Percentiles rank a stretch among this genome's conserved stretches.
These are phyloP conservation scores for Desmodesmus armatus DNA, from an alignment of 139 green algal genomes.

Conservation along the genomic window DNA sequence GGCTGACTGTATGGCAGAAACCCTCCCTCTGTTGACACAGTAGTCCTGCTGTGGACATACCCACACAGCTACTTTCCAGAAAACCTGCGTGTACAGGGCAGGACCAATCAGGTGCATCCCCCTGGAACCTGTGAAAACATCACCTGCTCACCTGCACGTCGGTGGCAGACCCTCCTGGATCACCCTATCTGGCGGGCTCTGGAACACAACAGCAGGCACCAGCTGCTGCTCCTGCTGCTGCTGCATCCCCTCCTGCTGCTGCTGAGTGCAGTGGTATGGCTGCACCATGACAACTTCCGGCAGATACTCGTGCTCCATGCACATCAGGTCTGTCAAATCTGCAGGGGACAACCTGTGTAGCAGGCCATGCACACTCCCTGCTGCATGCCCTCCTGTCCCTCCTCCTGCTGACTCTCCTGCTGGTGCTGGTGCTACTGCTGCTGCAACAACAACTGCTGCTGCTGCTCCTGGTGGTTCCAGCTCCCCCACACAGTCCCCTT, in stretches of 20 bases:
- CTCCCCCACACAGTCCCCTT: too few relatives aligned
- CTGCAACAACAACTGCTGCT: not conserved
- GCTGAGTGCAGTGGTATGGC: constrained; percentile 22
- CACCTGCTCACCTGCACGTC: constrained; percentile 13
- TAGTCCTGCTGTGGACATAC: too few relatives aligned
- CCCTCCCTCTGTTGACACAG: too few relatives aligned
- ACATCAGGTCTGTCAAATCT: constrained; percentile 55
- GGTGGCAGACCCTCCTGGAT: constrained; percentile 58
- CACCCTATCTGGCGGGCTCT: constrained; percentile 51
- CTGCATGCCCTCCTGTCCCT: not conserved
- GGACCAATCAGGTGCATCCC: too few relatives aligned
- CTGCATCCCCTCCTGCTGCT: constrained; percentile 1
- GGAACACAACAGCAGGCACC: constrained; percentile 61
- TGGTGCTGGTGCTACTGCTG: constrained; percentile 19
- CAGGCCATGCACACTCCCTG: constrained; percentile 70
- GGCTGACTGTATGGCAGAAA: too few relatives aligned
- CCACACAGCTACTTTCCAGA: too few relatives aligned
- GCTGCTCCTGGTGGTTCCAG: not conserved
- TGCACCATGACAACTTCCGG: too few relatives aligned
- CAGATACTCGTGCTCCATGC: constrained; percentile 73
- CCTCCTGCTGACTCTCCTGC: constrained; percentile 14
- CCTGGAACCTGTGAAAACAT: not conserved
- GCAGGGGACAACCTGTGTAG: constrained; percentile 51
- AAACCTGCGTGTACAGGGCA: too few relatives aligned
- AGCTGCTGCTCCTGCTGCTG: not conserved